phyloP scores from a whole-genome alignment of 2,329 filamentous ascomycete species.

The Alternaria hordeiaustralica region DNA sequence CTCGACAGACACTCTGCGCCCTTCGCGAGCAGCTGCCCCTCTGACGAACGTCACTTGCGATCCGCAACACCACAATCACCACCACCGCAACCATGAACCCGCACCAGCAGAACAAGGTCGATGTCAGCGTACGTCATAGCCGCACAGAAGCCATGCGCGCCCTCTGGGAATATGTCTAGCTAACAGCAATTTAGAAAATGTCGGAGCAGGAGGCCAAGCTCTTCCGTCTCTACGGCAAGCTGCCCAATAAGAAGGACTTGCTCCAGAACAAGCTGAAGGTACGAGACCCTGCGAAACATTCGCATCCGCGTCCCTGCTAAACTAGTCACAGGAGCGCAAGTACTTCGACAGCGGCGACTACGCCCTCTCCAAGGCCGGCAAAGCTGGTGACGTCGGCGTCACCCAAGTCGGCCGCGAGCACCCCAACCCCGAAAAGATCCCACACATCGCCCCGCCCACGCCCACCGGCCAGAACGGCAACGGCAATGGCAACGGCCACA shows the following conservation, averaged over 20 bases:
- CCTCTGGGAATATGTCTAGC: constrained; percentile 4
- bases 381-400: constrained; percentile 91
- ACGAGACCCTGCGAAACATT: constrained; percentile 15
- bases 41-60: constrained; percentile 20
- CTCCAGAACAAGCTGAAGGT: constrained; percentile 97
- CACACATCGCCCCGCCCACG: constrained; percentile 76
- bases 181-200: constrained; percentile 69
- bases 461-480: constrained; percentile 49
- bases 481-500: constrained; percentile 38
- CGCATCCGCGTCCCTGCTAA: constrained; percentile 2
- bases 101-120: constrained; percentile 97
- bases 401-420: constrained; percentile 94
- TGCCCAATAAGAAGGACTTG: constrained; percentile 93
- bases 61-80: constrained; percentile 6
- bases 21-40: constrained; percentile 17
- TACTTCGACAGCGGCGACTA: constrained; percentile 98
- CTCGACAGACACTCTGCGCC: constrained; percentile 11
- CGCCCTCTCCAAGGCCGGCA: constrained; percentile 95
- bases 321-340: constrained; percentile 73
- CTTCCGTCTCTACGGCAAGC: constrained; percentile 96
- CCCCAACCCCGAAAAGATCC: constrained; percentile 93
- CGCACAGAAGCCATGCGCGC: constrained; percentile 21
- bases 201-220: constrained; percentile 94
- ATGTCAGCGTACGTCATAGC: constrained; percentile 78
- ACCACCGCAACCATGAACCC: constrained; percentile 74